These are phyloP conservation scores for Dunaliella salina DNA, from an alignment of 163 green algal genomes.

Conservation along the genomic window DNA sequence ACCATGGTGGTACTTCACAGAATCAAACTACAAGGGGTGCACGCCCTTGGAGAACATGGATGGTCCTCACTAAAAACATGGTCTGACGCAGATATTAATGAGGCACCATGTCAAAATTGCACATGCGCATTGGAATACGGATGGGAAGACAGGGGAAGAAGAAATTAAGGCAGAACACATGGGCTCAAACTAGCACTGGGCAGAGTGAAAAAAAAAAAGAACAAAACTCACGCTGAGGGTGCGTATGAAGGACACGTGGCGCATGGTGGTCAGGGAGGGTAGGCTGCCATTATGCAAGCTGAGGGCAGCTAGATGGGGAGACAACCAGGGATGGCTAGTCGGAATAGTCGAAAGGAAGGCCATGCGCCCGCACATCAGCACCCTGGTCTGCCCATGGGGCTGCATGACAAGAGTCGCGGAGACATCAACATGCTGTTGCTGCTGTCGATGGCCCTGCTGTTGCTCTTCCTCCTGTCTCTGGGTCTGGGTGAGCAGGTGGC, in stretches of 20 bases:
- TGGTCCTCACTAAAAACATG: too few species aligned
- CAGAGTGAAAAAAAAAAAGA: not conserved
- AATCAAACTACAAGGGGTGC: too few species aligned
- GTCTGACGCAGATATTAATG: too few species aligned
- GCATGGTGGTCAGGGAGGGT: not conserved
- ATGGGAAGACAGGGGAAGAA: too few species aligned
- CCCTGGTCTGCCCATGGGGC: not conserved
- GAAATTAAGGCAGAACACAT: too few species aligned
- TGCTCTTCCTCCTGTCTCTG: not conserved
- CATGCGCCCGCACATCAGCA: not conserved
- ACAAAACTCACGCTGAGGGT: not conserved
- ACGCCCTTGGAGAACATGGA: too few species aligned
- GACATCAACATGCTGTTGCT: not conserved
- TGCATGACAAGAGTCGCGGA: not conserved
- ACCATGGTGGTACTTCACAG: too few species aligned
- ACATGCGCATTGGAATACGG: too few species aligned
- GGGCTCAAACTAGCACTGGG: too few species aligned
- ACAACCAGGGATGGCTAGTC: not conserved
- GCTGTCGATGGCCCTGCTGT: not conserved
- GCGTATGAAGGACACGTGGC: not conserved
- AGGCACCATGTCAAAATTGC: too few species aligned
- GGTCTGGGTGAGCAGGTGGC: not conserved
- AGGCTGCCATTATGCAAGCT: not conserved
- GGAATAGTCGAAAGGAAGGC: not conserved
- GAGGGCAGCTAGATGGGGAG: not conserved